phyloP scores from a whole-genome alignment of 495 filamentous ascomycete species.

The Oleoguttula mirabilis region DNA sequence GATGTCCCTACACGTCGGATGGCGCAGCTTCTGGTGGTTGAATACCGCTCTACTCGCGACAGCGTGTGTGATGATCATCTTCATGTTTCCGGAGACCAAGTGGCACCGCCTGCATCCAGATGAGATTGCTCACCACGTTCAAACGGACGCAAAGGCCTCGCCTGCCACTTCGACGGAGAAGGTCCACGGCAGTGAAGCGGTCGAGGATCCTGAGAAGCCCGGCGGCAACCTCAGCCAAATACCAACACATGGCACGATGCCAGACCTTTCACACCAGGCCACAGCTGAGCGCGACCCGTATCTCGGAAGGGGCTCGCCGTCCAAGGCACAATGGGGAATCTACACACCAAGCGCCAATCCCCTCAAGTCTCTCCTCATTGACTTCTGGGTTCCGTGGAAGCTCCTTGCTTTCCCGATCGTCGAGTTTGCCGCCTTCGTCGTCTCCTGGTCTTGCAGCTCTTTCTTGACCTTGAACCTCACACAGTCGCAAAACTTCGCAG shows the following conservation, averaged over 20 bases:
- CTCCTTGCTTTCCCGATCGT: constrained; percentile 52
- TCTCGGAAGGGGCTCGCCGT: constrained; percentile 41
- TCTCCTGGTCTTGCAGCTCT: constrained; percentile 47
- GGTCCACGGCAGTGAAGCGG: background rate
- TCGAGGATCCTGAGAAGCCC: constrained; percentile 3
- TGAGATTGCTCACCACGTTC: constrained; percentile 18
- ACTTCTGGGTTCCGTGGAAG: constrained; percentile 42
- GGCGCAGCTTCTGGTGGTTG: constrained; percentile 48
- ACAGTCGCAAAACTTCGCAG: constrained; percentile 47
- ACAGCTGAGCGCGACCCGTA: constrained; percentile 25
- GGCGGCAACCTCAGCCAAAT: constrained; percentile 15
- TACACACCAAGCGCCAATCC: constrained; percentile 35
- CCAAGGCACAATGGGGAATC: constrained; percentile 43
- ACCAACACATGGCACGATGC: constrained; percentile 10
- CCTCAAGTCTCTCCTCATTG: constrained; percentile 33
- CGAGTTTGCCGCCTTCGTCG: constrained; percentile 47
- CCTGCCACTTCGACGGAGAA: constrained; percentile 6
- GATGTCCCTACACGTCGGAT: constrained; percentile 45
- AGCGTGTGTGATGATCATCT: constrained; percentile 37
- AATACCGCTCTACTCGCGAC: constrained; percentile 39
- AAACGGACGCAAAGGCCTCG: constrained; percentile 1
- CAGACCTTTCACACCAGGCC: constrained; percentile 20
- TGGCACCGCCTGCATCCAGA: constrained; percentile 38
- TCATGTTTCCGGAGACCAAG: constrained; percentile 50
- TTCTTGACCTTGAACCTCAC: constrained; percentile 55